phyloP scores from a whole-genome alignment of 2,329 filamentous ascomycete species.

The Beauveria rudraprayagi region DNA sequence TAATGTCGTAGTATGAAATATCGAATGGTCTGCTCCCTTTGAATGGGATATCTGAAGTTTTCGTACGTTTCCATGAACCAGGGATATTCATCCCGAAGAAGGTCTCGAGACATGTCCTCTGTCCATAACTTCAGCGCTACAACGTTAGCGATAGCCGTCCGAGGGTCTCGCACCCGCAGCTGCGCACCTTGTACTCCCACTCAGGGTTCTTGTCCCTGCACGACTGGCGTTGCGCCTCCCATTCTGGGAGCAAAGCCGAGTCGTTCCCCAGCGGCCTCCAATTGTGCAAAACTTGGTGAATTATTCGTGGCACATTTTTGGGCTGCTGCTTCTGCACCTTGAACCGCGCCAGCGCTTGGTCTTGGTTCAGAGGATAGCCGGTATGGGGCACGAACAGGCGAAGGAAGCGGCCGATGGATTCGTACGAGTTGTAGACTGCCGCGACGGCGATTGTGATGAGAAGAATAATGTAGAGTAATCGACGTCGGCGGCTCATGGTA shows the following conservation, averaged over 20 bases:
- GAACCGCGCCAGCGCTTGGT: constrained; percentile 6
- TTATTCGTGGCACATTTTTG: constrained; percentile 55
- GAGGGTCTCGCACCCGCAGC: not conserved
- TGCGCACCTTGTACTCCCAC: constrained; percentile 62
- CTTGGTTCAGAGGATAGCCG: constrained; percentile 6
- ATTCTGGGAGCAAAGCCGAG: constrained; percentile 52
- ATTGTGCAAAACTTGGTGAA: constrained; percentile 52
- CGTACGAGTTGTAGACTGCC: not conserved
- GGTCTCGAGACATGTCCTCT: constrained; percentile 55
- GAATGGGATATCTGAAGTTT: constrained; percentile 61
- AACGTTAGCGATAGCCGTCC: not conserved
- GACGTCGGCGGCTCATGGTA: constrained; percentile 4
- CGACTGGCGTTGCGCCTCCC: constrained; percentile 56
- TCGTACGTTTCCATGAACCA: constrained; percentile 66
- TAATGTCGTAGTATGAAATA: constrained; percentile 68
- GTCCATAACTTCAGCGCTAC: constrained; percentile 55
- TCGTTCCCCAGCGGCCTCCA: constrained; percentile 49
- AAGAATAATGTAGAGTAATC: not conserved
- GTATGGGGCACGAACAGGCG: constrained; percentile 5
- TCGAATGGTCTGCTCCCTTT: constrained; percentile 63
- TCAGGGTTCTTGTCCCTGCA: constrained; percentile 60
- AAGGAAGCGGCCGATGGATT: not conserved
- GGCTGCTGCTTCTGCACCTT: not conserved
- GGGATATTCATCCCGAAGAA: constrained; percentile 61
- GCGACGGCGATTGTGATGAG: not conserved